Evolutionary conservation across 1,284 basidiomycete genomes (phyloP).

Genomic region (Sporisorium graminicola): DNA sequence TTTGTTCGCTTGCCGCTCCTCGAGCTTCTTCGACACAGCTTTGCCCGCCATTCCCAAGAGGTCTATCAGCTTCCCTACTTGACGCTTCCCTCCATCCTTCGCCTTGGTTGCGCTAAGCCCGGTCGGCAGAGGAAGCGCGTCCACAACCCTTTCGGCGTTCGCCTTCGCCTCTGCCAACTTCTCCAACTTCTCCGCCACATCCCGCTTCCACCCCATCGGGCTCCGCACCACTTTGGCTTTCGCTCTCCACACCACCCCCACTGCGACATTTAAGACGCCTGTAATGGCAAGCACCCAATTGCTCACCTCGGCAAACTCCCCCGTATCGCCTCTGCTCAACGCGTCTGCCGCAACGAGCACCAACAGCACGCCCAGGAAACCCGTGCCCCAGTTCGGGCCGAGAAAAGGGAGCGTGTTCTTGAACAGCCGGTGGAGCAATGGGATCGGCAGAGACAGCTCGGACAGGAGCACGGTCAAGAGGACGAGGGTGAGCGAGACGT

Average conservation of each 20-base stretch:
- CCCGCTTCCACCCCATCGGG: constrained; percentile 32
- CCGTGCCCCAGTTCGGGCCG: constrained; percentile 51
- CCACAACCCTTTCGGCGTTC: constrained; percentile 31
- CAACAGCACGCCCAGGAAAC: constrained; percentile 47
- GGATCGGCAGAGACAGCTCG: constrained; percentile 47
- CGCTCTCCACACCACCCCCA: constrained; percentile 35
- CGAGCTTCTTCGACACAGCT: background rate
- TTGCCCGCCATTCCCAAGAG: constrained; percentile 4
- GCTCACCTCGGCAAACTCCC: constrained; percentile 25
- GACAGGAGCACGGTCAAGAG: constrained; percentile 39
- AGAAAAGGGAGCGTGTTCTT: constrained; percentile 52
- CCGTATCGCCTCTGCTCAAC: constrained; percentile 15
- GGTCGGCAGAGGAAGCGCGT: constrained; percentile 10
- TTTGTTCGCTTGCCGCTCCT: constrained; percentile 5
- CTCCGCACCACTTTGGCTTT: constrained; percentile 38
- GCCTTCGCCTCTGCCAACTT: constrained; percentile 36
- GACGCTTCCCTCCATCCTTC: background rate
- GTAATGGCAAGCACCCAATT: constrained; percentile 33
- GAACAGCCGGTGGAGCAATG: constrained; percentile 39
- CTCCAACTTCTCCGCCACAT: constrained; percentile 39
- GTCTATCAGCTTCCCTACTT: background rate
- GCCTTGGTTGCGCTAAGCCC: background rate
- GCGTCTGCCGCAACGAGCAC: constrained; percentile 38
- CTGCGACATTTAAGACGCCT: constrained; percentile 28
- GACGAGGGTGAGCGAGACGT: constrained; percentile 28